Base-by-base conservation (phyloP, 140 eudicot genomes). In the Flaveria floridana region DNA sequence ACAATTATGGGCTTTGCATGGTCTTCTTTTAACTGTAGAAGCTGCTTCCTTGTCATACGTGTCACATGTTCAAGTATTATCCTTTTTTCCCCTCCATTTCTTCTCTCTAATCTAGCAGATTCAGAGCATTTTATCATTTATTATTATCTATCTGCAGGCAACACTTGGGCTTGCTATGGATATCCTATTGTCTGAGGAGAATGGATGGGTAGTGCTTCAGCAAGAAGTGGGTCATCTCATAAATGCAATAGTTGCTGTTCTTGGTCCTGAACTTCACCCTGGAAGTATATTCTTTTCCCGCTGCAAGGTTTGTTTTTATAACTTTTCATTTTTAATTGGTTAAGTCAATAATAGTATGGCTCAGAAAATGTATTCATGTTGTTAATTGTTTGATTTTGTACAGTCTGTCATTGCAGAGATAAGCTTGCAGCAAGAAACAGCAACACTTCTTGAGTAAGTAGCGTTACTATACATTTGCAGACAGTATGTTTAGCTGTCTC, bases 211-310 rank as follows among this genome's bases (percentile, higher is more conserved):
- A 72, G 94, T 90, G 63, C 96, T 94, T 82, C 99, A 94, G 83
- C 99, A 90, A 84, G 95, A 89, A 78, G 85, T 90, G 68, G 97
- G 96, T 71, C 99, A 96, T 65, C 94, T 94, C 57, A 86, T 94
- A 65, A 94, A 94, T 90, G 99, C 99, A 50, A 87, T 94, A 75
- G 99, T 94, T 83, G 97, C 99, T 81, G 96, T 94, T 74, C 87
- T 90, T 76, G 99, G 99, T 75, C 99, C 99, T 56, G 99, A 94
- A 80, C 97, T 94, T 82, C 81, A 93, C 56, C 97, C 99, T 56
- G 99, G 96, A 80, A 94, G 99, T 85, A 90, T 85, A 68, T 94
- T 94, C 74, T 94, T 94, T 82, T 94, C 99, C 26, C 99, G 97
- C 72, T 90, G 97, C 96, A 94, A 90, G 99, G 99, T 92, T 55